Evolutionary conservation across 2,329 filamentous ascomycete genomes (phyloP), one percentile per base, ranked within the genome.

Genomic region (Exophiala sp.): DNA sequence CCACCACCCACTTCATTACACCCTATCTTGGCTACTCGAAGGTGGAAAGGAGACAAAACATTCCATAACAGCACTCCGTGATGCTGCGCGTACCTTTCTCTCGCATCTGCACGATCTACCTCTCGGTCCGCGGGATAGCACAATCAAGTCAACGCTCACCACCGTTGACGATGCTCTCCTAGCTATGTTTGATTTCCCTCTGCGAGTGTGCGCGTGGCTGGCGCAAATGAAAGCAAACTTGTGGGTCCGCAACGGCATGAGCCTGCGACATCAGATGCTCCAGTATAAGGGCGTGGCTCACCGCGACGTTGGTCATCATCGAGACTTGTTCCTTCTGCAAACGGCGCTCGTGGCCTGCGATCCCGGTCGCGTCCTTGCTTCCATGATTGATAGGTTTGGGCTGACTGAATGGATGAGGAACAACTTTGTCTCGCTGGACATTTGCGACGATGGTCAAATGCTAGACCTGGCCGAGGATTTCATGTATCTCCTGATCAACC

Each of bases 191-290:
- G 93, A 98, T 66, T 95, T 88, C 62, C 91, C 94, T 0, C 74
- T 98, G 2, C 80, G 94, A 45, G 90, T 97, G 0, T 96, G 89
- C 65, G 89, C 88, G 16, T 98, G 93, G 93, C 75, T 98, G 24
- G 87, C 93, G 4, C 94, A 98, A 71, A 97, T 98, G 82, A 95
- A 95, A 67, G 89, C 91, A 14, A 88, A 89, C 44, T 95, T 97
- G 83, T 98, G 94, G 93, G 91, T 98, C 56, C 83, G 93, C 48
- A 98, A 98, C 64, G 93, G 93, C 1, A 88, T 98, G 64, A 97
- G 91, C 62, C 78, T 98, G 44, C 82, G 91, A 32, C 93, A 98
- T 66, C 93, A 98, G 68, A 93, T 94, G 65, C 86, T 86, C 45
- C 93, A 90, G 14, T 98, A 98, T 65, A 83, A 89, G 13, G 90